Percentiles rank a stretch among this genome's conserved stretches.
phyloP scores from a whole-genome alignment of 352 stramenopile species.

The Globisporangium sylvaticum region DNA sequence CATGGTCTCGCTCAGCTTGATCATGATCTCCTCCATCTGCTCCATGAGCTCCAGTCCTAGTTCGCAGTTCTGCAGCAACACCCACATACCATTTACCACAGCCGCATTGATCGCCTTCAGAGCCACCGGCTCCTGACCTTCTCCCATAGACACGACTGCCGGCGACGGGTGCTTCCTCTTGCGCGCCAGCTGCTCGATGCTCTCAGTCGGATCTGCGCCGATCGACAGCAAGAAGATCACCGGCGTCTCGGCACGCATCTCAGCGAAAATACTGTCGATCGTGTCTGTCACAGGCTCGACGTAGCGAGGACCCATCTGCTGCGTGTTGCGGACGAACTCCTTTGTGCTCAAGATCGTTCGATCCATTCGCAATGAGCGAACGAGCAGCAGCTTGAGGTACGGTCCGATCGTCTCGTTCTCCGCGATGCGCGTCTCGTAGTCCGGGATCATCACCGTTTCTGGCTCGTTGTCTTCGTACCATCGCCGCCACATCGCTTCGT shows the following conservation, averaged over 20 bases:
- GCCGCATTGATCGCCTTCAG: constrained; percentile 96
- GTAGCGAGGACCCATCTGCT: constrained; percentile 95
- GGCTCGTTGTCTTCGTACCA: constrained; percentile 99
- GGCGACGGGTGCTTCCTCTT: constrained; percentile 96
- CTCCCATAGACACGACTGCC: constrained; percentile 96
- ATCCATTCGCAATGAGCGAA: constrained; percentile 97
- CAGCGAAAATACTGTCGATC: constrained; percentile 97
- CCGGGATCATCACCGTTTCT: constrained; percentile 93
- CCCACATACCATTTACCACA: constrained; percentile 96
- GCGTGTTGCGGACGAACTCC: constrained; percentile 96
- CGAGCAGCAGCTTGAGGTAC: constrained; percentile 96
- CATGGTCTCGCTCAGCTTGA: constrained; percentile 94
- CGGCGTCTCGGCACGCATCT: constrained; percentile 94
- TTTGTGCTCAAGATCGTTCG: constrained; percentile 96
- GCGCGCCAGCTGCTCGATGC: constrained; percentile 94
- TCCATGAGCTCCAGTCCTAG: constrained; percentile 97
- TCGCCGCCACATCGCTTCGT: constrained; percentile 94
- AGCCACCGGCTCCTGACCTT: constrained; percentile 97
- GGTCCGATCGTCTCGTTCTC: constrained; percentile 93
- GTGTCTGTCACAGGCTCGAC: constrained; percentile 99
- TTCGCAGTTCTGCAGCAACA: constrained; percentile 98
- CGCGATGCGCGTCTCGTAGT: constrained; percentile 92
- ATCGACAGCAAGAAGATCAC: constrained; percentile 98
- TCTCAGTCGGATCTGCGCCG: constrained; percentile 96
- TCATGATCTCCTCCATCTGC: constrained; percentile 97